A percentile compares a stretch with the other conserved stretches of the same genome.
These are phyloP conservation scores for Coniosporium apollinis DNA, from an alignment of 495 filamentous ascomycete genomes.

Conservation along the genomic window DNA sequence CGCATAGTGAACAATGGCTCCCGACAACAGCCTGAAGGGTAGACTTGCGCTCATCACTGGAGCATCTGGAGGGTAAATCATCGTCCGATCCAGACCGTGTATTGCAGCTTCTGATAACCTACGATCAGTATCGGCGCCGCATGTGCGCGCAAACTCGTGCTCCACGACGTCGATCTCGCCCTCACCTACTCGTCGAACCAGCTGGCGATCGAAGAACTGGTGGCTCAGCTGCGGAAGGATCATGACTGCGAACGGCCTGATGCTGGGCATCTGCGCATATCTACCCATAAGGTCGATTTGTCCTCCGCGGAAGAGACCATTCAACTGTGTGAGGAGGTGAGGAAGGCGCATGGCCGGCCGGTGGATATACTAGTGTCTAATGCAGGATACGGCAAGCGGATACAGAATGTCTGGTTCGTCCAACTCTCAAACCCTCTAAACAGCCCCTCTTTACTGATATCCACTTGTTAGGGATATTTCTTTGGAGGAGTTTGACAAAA, in stretches of 20 bases:
- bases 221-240: slow-evolving; percentile 20
- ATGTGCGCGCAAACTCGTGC: slow-evolving; percentile 37
- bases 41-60: slow-evolving; percentile 48
- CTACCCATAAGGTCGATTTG: slow-evolving; percentile 41
- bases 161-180: slow-evolving; percentile 37
- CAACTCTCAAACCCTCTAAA: too few species aligned
- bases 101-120: slow-evolving; percentile 6
- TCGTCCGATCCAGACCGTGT: background rate
- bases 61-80: slow-evolving; percentile 45
- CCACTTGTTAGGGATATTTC: slow-evolving; percentile 35
- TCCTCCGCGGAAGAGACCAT: slow-evolving; percentile 32
- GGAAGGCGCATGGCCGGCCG: slow-evolving; percentile 31
- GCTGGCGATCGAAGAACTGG: slow-evolving; percentile 29
- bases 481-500: slow-evolving; percentile 51
- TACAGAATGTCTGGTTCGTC: slow-evolving; percentile 30
- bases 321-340: slow-evolving; percentile 35
- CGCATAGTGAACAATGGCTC: too few species aligned
- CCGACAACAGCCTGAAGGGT: slow-evolving; percentile 37
- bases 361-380: slow-evolving; percentile 50
- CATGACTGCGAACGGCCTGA: slow-evolving; percentile 1
- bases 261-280: slow-evolving; percentile 26
- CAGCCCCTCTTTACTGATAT: background rate
- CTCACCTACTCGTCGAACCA: slow-evolving; percentile 42
- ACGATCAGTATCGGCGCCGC: slow-evolving; percentile 46
- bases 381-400: slow-evolving; percentile 36